Percentiles rank a stretch among this genome's conserved stretches.
These are phyloP conservation scores for Globisporangium viniferum DNA, from an alignment of 352 stramenopile genomes.

Conservation along the genomic window DNA sequence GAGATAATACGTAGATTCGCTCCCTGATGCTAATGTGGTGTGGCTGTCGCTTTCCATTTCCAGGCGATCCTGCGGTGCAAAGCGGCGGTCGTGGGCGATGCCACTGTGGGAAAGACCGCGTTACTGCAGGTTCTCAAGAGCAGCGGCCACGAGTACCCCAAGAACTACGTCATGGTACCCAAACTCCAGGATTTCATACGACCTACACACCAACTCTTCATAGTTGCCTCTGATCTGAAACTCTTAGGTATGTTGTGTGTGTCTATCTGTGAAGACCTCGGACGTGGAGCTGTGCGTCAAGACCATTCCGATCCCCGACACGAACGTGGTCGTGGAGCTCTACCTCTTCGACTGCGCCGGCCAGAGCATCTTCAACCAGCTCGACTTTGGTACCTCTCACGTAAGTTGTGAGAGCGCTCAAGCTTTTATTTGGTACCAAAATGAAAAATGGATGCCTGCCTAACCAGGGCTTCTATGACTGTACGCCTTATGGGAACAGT, in stretches of 20 bases:
- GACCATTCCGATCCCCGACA: constrained; percentile 84
- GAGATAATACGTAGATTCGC: no score
- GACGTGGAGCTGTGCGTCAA: constrained; percentile 90
- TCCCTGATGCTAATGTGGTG: no score
- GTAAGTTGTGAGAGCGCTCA: constrained; percentile 24
- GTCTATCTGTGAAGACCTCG: constrained; percentile 56
- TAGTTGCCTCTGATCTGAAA: background rate
- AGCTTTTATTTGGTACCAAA: background rate
- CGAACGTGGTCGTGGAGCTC: constrained; percentile 90
- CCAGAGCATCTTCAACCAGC: constrained; percentile 94
- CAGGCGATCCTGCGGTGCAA: constrained; percentile 89
- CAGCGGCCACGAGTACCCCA: constrained; percentile 89
- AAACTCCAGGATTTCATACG: background rate
- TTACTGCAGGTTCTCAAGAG: constrained; percentile 91
- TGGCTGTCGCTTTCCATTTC: background rate
- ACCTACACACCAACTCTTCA: background rate
- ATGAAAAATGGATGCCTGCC: background rate
- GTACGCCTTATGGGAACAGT: constrained; percentile 24
- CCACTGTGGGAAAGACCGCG: constrained; percentile 88
- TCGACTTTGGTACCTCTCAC: constrained; percentile 82
- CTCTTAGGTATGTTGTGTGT: background rate
- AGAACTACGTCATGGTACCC: constrained; percentile 93
- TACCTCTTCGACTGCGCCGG: constrained; percentile 93
- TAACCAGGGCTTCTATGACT: background rate
- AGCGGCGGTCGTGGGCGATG: constrained; percentile 89